Base-by-base conservation (phyloP, 306 rosid genomes). In the Elaeagnus macrophylla region DNA sequence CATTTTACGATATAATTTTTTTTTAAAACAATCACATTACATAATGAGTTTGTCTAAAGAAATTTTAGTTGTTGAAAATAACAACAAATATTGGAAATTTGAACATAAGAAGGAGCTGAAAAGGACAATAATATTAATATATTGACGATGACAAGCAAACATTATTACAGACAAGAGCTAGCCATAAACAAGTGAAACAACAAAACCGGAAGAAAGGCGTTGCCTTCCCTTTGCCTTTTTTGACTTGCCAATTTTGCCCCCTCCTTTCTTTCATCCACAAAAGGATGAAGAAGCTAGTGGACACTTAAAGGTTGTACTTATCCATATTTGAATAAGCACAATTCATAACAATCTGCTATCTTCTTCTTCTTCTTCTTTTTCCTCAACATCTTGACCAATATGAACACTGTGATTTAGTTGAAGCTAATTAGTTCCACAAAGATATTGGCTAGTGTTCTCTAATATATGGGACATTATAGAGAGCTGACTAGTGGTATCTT, bases 171-270 rank as follows among this genome's bases (percentile, higher is more conserved):
- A 45, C n/a, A 13, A 6, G 48, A 44, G 3, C 11, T 10, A 45
- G 6, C 7, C 53, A 36, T 2, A 6, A 15, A 4, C 38, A 19
- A n/a, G 43, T 54, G 39, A 61, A 61, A 44, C 19, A 13, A 59
- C 54, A 45, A 64, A 82, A 17, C 82, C 62, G 75, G 81, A 80
- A 80, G 84, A 83, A 83, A 82, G 94, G 86, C 89, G 63, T 81
- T 39, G 79, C 94, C 89, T 82, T 66, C 94, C 89, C 82, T 79
- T 53, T 79, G 94, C 89, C 86, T 67, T 41, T 45, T 8, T 50
- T 77, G 89, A 82, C 75, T 85, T 85, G 94, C 94, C 94, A 66
- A 70, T 65, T 6, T 16, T 7, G 39, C 15, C 25, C 25, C 14
- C 58, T 8, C 53, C 44, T 66, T 57, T 47, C 76, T 62, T 76